Conservation (phyloP, 75 land plant genomes). For the Gnetum montanum region DNA sequence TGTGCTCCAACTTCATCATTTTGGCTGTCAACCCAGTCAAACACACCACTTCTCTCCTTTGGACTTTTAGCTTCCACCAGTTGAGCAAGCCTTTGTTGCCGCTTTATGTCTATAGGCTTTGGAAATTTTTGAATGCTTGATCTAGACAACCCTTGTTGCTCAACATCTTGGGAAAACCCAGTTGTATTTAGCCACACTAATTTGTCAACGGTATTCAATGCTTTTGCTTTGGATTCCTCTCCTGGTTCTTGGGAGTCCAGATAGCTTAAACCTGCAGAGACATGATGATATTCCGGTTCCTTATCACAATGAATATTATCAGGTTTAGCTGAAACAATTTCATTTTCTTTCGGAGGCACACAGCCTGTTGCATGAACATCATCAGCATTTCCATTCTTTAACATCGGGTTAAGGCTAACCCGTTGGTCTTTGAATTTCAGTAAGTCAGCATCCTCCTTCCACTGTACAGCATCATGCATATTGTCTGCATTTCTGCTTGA, state of each 20-base stretch:
- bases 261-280: constrained; percentile 50
- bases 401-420: neutral
- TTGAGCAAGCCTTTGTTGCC: constrained; percentile 26
- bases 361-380: neutral
- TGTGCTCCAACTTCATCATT: constrained; percentile 33
- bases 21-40: constrained; percentile 46
- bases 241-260: constrained; percentile 61
- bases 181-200: constrained; percentile 29
- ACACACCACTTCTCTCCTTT: constrained; percentile 12
- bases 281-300: neutral
- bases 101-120: constrained; percentile 13
- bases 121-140: no score
- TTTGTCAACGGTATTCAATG: constrained; percentile 51
- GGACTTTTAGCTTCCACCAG: constrained; percentile 13
- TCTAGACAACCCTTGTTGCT: constrained; percentile 2
- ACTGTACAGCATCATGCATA: neutral
- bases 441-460: neutral
- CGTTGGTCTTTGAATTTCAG: neutral
- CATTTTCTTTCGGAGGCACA: neutral
- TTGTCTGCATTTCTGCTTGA: no score
- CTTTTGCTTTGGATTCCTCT: constrained; percentile 50
- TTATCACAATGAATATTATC: neutral
- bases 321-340: neutral
- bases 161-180: constrained; percentile 21
- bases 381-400: neutral